These are phyloP conservation scores for Taiozyma sp. DNA, from an alignment of 1,139 yeast species.

Conservation along the genomic window DNA sequence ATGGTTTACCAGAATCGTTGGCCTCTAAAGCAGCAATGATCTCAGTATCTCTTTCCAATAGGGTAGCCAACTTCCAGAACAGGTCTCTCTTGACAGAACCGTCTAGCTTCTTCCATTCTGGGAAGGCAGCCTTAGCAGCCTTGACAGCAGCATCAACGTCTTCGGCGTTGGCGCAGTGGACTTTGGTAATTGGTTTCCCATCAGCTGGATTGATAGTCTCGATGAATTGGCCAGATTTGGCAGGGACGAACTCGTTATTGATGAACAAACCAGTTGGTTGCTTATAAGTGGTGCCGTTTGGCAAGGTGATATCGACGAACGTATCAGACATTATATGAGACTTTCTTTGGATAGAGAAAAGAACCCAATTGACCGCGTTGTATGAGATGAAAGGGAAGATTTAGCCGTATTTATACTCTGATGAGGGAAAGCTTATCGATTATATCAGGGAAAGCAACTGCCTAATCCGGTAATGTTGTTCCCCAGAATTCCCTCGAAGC, in stretches of 20 bases:
- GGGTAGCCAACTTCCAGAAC: constrained; percentile 44
- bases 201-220: constrained; percentile 59
- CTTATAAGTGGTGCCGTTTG: constrained; percentile 21
- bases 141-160: constrained; percentile 77
- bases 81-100: constrained; percentile 44
- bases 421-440: too few relatives aligned
- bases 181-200: constrained; percentile 58
- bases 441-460: background rate
- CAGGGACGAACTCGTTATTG: constrained; percentile 47
- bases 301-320: constrained; percentile 14
- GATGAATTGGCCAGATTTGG: constrained; percentile 45
- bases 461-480: background rate
- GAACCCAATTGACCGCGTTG: background rate
- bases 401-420: background rate
- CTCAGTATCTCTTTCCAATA: constrained; percentile 44
- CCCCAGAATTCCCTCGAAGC: background rate
- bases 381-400: too few relatives aligned
- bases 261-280: constrained; percentile 64
- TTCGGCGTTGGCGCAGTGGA: constrained; percentile 57
- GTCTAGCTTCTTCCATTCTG: constrained; percentile 42
- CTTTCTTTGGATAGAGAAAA: too few relatives aligned
- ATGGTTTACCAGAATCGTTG: constrained; percentile 61
- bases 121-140: constrained; percentile 68
- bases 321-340: constrained; percentile 12
- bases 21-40: constrained; percentile 54